Evolutionary conservation across 1,139 yeast genomes (phyloP), one percentile per base, ranked within the genome.

Genomic region (Diutina sp.): DNA sequence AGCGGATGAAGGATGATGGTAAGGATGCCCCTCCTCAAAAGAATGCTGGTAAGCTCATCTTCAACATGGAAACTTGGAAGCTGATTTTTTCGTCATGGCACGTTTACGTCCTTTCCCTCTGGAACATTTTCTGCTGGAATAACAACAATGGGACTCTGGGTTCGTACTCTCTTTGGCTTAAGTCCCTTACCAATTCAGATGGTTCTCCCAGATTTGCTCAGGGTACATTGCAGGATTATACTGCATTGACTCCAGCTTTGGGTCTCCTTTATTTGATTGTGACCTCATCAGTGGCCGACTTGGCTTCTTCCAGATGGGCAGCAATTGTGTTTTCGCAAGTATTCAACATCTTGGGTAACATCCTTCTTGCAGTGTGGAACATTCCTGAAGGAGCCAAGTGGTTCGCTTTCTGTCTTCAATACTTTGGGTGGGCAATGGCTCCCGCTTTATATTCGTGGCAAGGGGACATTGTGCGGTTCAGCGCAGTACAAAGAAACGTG

Each of bases 121-220:
- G 84, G 83, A 76, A 80, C 61, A 70, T 80, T 46, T 78, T 84
- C 66, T 82, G 85, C 63, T 84, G 88, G 88, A 82, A 82, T 65
- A 80, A 80, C 66, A 72, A 70, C 58, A 79, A 74, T 61, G 76
- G 77, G 18, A 64, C 76, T 2, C 71, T 79, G 6, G 85, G 87
- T 57, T 72, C 89, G 53, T 84, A 81, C 28, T 35, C 79, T 18
- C 70, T 76, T 59, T 76, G 79, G 79, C 69, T 76, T 57, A 67
- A 72, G 53, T 70, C 77, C 0, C 67, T 73, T 32, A 57, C 56
- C 16, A 62, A 76, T 55, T 74, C 62, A 9, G 53, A 50, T 16
- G 53, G 53, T 11, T 32, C 45, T 9, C 53, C 41, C 28, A 14
- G 53, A 16, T 50, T 50, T 29, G 21, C 53, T n/a, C 41, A 50